Conservation (phyloP, 2,329 filamentous ascomycete genomes). For the Fusarium caatingaense region DNA sequence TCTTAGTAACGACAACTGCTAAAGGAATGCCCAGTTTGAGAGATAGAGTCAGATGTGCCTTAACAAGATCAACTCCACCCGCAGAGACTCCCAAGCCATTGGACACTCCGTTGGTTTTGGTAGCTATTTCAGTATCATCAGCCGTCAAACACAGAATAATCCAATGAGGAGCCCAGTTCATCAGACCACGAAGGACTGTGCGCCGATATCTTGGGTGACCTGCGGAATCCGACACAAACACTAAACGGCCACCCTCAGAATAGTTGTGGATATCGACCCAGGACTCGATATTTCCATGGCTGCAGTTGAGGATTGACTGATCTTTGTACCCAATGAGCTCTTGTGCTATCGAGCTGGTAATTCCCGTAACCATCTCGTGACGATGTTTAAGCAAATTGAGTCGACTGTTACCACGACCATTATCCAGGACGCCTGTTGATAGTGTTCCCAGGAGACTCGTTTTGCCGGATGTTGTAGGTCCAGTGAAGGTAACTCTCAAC, state of each 20-base stretch:
- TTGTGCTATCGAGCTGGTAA: conserved; percentile 94
- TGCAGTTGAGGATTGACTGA: conserved; percentile 79
- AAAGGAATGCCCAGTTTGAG: conserved; percentile 82
- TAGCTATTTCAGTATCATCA: conserved; percentile 69
- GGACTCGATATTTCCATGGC: conserved; percentile 85
- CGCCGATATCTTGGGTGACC: conserved; percentile 90
- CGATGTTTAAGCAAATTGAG: conserved; percentile 90
- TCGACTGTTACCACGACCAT: conserved; percentile 89
- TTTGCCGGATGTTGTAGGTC: conserved; percentile 91
- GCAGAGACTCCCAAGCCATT: conserved; percentile 61
- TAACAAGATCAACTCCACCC: conserved; percentile 75
- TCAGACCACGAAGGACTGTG: conserved; percentile 87
- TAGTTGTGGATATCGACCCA: conserved; percentile 95
- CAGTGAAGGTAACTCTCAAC: conserved; percentile 86
- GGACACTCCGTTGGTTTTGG: conserved; percentile 48
- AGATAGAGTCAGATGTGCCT: conserved; percentile 86
- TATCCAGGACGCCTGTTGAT: conserved; percentile 88
- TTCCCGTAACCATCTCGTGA: conserved; percentile 90
- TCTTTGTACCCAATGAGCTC: conserved; percentile 88
- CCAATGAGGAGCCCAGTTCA: conserved; percentile 97
- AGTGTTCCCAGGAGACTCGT: conserved; percentile 90
- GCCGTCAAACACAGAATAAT: conserved; percentile 88
- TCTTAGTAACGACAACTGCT: conserved; percentile 87
- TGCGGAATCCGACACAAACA: conserved; percentile 91
- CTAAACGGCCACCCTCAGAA: conserved; percentile 78